Conservation (phyloP, 257 asterid species). For the Fraxinus anomala region DNA sequence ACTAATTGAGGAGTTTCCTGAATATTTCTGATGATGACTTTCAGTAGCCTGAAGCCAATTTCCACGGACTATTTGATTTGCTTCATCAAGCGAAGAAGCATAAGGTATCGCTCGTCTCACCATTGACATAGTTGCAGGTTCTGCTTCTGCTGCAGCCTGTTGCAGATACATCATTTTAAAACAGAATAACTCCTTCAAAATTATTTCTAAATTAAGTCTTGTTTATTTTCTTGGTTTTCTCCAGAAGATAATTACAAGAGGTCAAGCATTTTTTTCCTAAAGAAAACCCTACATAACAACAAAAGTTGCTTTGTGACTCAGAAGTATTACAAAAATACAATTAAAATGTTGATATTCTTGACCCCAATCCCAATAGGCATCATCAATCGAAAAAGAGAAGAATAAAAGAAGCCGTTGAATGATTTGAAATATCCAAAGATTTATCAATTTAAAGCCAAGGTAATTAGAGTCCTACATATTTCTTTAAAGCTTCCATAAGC, state of each 20-base stretch:
- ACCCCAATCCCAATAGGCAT: background rate
- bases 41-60: slow-evolving; percentile 87
- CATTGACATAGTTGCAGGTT: slow-evolving; percentile 94
- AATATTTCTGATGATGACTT: slow-evolving; percentile 58
- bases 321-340: background rate
- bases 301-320: background rate
- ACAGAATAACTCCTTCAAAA: slow-evolving; percentile 11
- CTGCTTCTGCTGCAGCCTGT: slow-evolving; percentile 99
- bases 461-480: background rate
- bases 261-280: background rate
- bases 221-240: background rate
- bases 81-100: slow-evolving; percentile 85
- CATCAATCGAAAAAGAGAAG: background rate
- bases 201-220: background rate
- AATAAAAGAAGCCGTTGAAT: background rate
- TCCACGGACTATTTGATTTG: slow-evolving; percentile 80
- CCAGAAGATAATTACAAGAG: background rate
- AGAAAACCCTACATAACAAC: background rate
- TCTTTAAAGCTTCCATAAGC: background rate
- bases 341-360: background rate
- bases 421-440: background rate
- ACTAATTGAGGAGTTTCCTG: slow-evolving; percentile 40
- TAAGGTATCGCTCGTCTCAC: slow-evolving; percentile 70
- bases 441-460: background rate
- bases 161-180: slow-evolving; percentile 8